Percentiles rank a stretch among this genome's conserved stretches.
phyloP scores from a whole-genome alignment of 129 eudicot species.

The Oenanthe sinensis region DNA sequence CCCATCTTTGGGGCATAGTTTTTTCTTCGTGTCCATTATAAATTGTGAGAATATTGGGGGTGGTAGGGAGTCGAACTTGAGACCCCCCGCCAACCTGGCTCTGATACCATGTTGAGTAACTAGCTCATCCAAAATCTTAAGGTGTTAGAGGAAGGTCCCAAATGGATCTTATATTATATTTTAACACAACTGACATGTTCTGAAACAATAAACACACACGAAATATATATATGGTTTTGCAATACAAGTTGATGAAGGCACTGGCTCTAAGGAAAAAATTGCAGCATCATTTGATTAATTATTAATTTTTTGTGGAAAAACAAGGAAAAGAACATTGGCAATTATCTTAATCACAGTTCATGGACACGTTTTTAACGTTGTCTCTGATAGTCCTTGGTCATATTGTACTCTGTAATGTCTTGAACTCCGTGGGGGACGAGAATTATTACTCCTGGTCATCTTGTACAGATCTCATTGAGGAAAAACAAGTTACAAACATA shows the following conservation, averaged over 20 bases:
- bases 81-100: too few species aligned
- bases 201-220: not conserved
- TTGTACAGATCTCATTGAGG: not conserved
- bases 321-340: not conserved
- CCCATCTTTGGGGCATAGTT: too few species aligned
- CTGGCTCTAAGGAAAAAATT: not conserved
- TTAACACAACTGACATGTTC: not conserved
- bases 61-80: too few species aligned
- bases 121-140: too few species aligned
- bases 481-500: not conserved
- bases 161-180: too few species aligned
- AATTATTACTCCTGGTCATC: not conserved
- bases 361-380: not conserved
- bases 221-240: not conserved
- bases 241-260: not conserved
- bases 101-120: too few species aligned
- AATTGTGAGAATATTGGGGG: too few species aligned
- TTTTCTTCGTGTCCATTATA: too few species aligned
- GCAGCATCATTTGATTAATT: not conserved
- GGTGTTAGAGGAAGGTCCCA: too few species aligned
- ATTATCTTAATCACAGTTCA: not conserved
- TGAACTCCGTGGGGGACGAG: not conserved
- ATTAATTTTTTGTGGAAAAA: not conserved
- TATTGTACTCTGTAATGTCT: not conserved
- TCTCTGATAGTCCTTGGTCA: not conserved